Conservation (phyloP, 352 stramenopile genomes). For the Phytopythium kandeliae region DNA sequence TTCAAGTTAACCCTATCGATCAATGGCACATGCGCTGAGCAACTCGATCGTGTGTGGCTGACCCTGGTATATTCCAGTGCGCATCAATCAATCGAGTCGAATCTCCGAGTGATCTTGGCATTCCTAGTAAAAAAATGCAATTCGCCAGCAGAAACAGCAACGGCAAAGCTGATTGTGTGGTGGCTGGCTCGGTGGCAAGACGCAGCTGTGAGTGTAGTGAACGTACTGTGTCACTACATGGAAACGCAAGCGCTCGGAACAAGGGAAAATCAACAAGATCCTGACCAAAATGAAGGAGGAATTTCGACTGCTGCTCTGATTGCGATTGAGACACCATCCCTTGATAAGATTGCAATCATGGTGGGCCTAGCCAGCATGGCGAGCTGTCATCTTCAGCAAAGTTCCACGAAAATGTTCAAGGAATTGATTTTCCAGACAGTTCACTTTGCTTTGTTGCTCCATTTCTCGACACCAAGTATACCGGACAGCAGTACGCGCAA, state of each 20-base stretch:
- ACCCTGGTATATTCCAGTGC: constrained; percentile 39
- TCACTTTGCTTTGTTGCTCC: constrained; percentile 1
- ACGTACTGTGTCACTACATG: constrained; percentile 11
- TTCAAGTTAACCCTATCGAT: constrained; percentile 48
- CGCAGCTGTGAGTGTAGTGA: constrained; percentile 36
- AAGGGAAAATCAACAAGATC: not conserved
- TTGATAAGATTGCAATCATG: constrained; percentile 17
- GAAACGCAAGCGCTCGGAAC: not conserved
- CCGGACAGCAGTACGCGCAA: not conserved
- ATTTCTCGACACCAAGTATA: not conserved
- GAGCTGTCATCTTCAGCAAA: constrained; percentile 17
- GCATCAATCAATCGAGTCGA: constrained; percentile 4
- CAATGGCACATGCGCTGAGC: constrained; percentile 25
- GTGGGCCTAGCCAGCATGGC: constrained; percentile 19
- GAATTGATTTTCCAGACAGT: not conserved
- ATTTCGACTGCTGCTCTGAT: constrained; percentile 9
- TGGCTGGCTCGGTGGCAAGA: constrained; percentile 63
- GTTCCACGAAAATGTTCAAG: constrained; percentile 4
- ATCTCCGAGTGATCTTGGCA: constrained; percentile 5
- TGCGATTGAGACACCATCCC: constrained; percentile 1
- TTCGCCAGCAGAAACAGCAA: constrained; percentile 25
- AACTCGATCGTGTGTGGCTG: constrained; percentile 65
- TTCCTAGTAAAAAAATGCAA: constrained; percentile 51
- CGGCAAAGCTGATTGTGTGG: constrained; percentile 51
- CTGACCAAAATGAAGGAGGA: too few relatives aligned